Conservation (phyloP, 345 rosid genomes). For the Punica granatum region DNA sequence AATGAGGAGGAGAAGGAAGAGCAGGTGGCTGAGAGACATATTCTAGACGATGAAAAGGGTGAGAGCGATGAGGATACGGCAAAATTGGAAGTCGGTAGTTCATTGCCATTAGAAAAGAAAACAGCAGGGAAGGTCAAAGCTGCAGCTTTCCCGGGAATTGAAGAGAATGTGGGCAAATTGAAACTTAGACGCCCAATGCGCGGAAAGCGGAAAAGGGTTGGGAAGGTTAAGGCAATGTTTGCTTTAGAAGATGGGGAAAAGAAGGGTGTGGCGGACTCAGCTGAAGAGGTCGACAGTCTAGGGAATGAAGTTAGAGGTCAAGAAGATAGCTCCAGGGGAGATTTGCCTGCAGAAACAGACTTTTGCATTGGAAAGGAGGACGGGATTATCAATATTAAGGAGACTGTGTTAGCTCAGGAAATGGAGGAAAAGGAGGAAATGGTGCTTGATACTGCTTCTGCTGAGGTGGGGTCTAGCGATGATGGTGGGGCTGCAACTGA, state of each 20-base stretch:
- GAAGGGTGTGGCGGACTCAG: slow-evolving; percentile 20
- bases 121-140: slow-evolving; percentile 2
- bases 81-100: slow-evolving; percentile 2
- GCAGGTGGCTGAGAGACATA: slow-evolving; percentile 9
- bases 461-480: slow-evolving; percentile 2
- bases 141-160: slow-evolving; percentile 19
- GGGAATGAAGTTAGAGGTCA: slow-evolving; percentile 14
- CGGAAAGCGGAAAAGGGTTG: slow-evolving; percentile 8
- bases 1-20: slow-evolving; percentile 15
- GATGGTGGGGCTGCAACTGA: neutral
- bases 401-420: neutral
- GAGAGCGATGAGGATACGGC: neutral
- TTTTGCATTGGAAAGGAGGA: slow-evolving; percentile 15
- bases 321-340: slow-evolving; percentile 13
- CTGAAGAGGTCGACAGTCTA: slow-evolving; percentile 25
- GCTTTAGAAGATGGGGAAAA: slow-evolving; percentile 24
- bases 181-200: neutral
- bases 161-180: slow-evolving; percentile 11
- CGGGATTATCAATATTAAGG: slow-evolving; percentile 17
- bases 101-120: neutral
- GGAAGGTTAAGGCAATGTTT: slow-evolving; percentile 8
- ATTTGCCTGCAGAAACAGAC: slow-evolving; percentile 13
- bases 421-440: neutral
- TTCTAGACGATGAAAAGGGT: slow-evolving; percentile 2
- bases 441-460: slow-evolving; percentile 1